phyloP scores from a whole-genome alignment of 192 early-diverging fungal genomes.

The Entomortierella lignicola region DNA sequence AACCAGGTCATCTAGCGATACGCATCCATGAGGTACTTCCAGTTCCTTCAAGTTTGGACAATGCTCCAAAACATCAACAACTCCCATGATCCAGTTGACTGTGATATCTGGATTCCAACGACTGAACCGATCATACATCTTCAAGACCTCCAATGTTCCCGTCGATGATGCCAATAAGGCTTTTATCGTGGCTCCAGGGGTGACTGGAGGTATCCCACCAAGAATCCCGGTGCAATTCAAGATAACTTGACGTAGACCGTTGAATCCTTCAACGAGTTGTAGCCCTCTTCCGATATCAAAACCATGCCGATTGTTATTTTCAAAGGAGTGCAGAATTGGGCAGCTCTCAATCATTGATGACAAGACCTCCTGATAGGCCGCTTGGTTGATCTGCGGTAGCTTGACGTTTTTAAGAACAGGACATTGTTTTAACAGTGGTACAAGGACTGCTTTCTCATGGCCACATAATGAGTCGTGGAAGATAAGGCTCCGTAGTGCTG shows the following conservation, averaged over 20 bases:
- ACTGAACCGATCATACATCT: not conserved
- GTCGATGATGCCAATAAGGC: not conserved
- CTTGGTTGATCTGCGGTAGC: not conserved
- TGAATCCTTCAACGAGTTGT: not conserved
- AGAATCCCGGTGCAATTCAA: too few species aligned
- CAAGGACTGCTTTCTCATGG: not conserved
- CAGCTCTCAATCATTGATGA: not conserved
- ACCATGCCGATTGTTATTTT: not conserved
- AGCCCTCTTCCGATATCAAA: not conserved
- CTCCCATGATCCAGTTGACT: not conserved
- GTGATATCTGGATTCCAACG: not conserved
- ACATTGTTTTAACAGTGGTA: not conserved
- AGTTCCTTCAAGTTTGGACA: constrained; percentile 3
- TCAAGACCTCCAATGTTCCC: not conserved
- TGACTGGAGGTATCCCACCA: too few species aligned
- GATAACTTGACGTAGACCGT: not conserved
- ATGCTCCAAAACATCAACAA: not conserved
- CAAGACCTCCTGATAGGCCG: not conserved
- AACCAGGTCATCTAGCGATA: not conserved
- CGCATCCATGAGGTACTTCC: not conserved
- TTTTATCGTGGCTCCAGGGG: too few species aligned
- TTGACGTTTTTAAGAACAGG: not conserved
- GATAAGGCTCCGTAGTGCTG: not conserved
- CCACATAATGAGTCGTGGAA: not conserved
- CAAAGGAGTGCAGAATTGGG: not conserved